Conservation (phyloP, 371 early-diverging fungal species). For the Lichtheimia ramosa region DNA sequence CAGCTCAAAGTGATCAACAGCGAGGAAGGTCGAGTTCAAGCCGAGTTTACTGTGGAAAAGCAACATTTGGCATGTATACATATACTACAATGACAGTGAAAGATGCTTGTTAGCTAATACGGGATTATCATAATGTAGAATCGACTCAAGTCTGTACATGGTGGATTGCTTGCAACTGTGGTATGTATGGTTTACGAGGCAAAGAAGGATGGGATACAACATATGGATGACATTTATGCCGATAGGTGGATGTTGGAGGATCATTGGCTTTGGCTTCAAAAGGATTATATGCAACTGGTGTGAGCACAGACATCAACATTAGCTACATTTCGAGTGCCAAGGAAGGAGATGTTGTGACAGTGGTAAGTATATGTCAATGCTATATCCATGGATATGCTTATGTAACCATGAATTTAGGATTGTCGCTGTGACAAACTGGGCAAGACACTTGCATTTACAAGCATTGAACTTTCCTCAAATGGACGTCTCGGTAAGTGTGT, state of each 20-base stretch:
- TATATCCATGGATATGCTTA: neutral
- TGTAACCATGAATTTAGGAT: conserved; percentile 25
- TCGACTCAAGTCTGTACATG: conserved; percentile 58
- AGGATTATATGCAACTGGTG: conserved; percentile 61
- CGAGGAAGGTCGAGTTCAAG: conserved; percentile 41
- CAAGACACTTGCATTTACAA: conserved; percentile 62
- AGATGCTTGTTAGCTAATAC: neutral
- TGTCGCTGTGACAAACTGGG: conserved; percentile 63
- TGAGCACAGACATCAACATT: conserved; percentile 65
- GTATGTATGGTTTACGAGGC: conserved; percentile 21
- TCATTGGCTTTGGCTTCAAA: conserved; percentile 63
- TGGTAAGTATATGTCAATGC: conserved; percentile 25
- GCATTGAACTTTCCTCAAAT: conserved; percentile 48
- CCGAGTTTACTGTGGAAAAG: conserved; percentile 54
- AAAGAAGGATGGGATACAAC: conserved; percentile 48
- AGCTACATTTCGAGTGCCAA: conserved; percentile 59
- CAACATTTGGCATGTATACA: conserved; percentile 47
- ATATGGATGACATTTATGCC: neutral
- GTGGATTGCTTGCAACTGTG: conserved; percentile 59
- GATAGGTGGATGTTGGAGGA: conserved; percentile 55
- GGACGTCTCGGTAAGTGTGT: conserved; percentile 37
- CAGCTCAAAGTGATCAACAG: conserved; percentile 48
- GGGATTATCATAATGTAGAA: conserved; percentile 44
- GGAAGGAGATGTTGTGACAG: conserved; percentile 47
- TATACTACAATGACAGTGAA: neutral